These are phyloP conservation scores for Tilletiopsis washingtonensis DNA, from an alignment of 1,284 basidiomycete species.

Conservation along the genomic window DNA sequence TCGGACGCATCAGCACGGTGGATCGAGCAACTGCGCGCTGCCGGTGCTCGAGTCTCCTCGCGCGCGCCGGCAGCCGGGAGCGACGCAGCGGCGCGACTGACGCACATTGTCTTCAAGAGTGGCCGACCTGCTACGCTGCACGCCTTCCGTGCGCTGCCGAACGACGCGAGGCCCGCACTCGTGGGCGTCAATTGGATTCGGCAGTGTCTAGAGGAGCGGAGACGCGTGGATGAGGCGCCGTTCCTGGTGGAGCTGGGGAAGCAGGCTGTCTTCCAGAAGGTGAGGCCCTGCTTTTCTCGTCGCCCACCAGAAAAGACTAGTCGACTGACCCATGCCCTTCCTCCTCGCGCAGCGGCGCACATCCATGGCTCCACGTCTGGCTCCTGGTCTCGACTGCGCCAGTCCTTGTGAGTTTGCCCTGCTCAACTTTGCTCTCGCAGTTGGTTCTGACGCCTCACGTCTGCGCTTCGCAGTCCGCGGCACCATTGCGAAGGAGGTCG, in stretches of 20 bases:
- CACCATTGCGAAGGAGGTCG: slow-evolving; percentile 18
- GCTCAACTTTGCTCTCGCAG: background rate
- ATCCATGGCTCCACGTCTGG: slow-evolving; percentile 1
- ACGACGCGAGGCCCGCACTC: slow-evolving; percentile 21
- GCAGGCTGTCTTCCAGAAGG: slow-evolving; percentile 31
- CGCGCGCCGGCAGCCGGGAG: slow-evolving; percentile 2
- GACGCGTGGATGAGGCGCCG: slow-evolving; percentile 25
- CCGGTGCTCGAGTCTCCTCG: slow-evolving; percentile 31
- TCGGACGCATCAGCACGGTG: slow-evolving; percentile 30
- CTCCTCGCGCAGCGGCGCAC: background rate
- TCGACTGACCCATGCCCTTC: background rate
- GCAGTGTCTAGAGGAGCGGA: slow-evolving; percentile 23
- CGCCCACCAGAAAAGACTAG: background rate
- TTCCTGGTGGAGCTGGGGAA: slow-evolving; percentile 40
- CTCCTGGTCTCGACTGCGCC: background rate
- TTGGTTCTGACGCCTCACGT: slow-evolving; percentile 10
- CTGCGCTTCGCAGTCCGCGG: slow-evolving; percentile 28
- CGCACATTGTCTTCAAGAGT: slow-evolving; percentile 38
- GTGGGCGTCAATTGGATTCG: slow-evolving; percentile 36
- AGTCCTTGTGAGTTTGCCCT: background rate
- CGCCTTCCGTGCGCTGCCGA: slow-evolving; percentile 19
- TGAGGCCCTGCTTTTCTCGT: slow-evolving; percentile 10
- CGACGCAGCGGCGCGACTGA: slow-evolving; percentile 20
- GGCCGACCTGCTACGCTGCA: slow-evolving; percentile 31
- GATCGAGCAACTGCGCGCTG: slow-evolving; percentile 28